Percentiles rank a stretch among this genome's conserved stretches.
These are phyloP conservation scores for Phytophthora pini DNA, from an alignment of 352 stramenopile genomes.

Conservation along the genomic window DNA sequence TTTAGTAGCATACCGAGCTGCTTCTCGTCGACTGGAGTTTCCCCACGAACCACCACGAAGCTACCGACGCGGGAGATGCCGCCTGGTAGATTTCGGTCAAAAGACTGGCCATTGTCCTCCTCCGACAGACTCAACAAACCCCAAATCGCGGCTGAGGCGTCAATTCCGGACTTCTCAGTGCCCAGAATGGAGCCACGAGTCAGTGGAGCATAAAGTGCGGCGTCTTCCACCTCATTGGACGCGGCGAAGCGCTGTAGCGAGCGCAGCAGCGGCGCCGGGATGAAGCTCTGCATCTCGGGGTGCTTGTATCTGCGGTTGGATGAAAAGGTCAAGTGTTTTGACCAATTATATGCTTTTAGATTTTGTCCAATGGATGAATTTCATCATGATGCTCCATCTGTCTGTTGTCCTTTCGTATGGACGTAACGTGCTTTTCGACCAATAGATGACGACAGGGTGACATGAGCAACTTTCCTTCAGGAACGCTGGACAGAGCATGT, in stretches of 20 bases:
- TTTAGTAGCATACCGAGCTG: slow-evolving; percentile 19
- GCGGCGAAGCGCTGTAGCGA: slow-evolving; percentile 44
- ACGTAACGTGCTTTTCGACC: slow-evolving; percentile 9
- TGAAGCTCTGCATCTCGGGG: slow-evolving; percentile 20
- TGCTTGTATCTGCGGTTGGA: slow-evolving; percentile 12
- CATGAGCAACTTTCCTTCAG: slow-evolving; percentile 5
- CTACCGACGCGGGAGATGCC: slow-evolving; percentile 37
- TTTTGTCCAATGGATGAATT: neutral
- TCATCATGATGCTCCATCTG: neutral
- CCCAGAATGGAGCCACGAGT: slow-evolving; percentile 33
- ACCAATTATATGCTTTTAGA: neutral
- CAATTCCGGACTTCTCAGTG: slow-evolving; percentile 13
- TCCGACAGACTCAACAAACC: slow-evolving; percentile 27
- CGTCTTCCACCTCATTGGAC: slow-evolving; percentile 15
- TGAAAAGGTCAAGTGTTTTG: slow-evolving; percentile 9
- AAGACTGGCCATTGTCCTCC: slow-evolving; percentile 16
- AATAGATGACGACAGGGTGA: slow-evolving; percentile 10
- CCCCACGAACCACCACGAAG: slow-evolving; percentile 29
- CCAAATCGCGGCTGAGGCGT: slow-evolving; percentile 33
- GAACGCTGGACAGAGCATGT: neutral
- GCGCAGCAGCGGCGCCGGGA: slow-evolving; percentile 45
- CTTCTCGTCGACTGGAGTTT: slow-evolving; percentile 10
- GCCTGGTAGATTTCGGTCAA: slow-evolving; percentile 27
- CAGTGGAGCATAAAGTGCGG: slow-evolving; percentile 12
- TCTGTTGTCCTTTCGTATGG: slow-evolving; percentile 21